Evolutionary conservation across 1,284 basidiomycete species (phyloP), one percentile per base, ranked within the genome.

Genomic region (Ganoderma sp.): DNA sequence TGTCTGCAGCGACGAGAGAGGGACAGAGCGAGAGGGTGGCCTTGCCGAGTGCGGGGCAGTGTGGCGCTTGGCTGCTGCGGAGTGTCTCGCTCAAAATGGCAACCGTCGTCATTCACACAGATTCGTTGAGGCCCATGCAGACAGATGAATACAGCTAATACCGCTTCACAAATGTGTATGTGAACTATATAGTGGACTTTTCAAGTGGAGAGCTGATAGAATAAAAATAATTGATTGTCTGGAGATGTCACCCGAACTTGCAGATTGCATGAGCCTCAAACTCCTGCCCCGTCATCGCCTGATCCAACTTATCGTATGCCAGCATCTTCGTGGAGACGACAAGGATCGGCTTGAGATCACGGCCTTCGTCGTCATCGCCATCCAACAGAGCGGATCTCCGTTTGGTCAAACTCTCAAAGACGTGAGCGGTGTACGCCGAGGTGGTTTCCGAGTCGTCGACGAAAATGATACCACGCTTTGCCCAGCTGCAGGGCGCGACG

Each of bases 381-480:
- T 10, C 22, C 32, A 69, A 2, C 19, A 70, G 41, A 12, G 52
- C 45, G 17, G 70, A 60, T 37, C 74, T 60, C n/a, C 63, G 54
- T n/a, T 62, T 59, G 15, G 74, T 32, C 43, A 77, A 39, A 1
- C 61, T 61, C 50, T 61, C 56, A 28, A 75, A 15, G 9, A 45
- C 41, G 8, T 10, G 69, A 64, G 25, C 57, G 32, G 8, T 70
- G 58, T 14, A 69, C 63, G 70, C 69, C 66, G 17, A 37, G 48
- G 3, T 65, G 19, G 41, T 61, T 22, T 71, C 68, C 15, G 64
- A 43, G 12, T 74, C 74, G 54, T 79, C 73, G 6, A 78, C 69
- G 67, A 79, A 76, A 15, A 78, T 64, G 25, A 79, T 75, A 15
- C 77, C 78, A 28, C 69, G 69, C 43, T 66, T 54, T 8, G 69